Base-by-base conservation (phyloP, 495 filamentous ascomycete species). In the Hyaloscypha hepaticicola region DNA sequence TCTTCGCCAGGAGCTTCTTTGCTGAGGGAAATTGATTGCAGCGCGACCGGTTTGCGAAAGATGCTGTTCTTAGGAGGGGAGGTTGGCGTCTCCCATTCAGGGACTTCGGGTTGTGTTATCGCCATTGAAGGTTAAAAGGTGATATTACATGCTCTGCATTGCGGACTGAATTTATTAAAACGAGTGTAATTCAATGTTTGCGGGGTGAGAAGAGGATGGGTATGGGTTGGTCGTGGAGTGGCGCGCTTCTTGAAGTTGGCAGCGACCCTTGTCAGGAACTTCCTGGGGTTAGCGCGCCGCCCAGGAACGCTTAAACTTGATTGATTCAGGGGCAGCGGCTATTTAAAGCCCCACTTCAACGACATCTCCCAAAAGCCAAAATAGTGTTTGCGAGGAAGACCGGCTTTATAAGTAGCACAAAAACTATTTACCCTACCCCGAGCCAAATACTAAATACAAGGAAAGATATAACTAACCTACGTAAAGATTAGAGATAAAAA, bases 61-160 rank as follows among this genome's bases (percentile, higher is more conserved):
- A 70, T 50, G 60, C 65, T n/a, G 59, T 66, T 73, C 63, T 76
- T 78, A 7, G 77, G 75, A 3, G 75, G 71, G 22, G 72, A 63
- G 25, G 71, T 69, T 22, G 75, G 73, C 3, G 70, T 74, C 60
- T 79, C 76, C 77, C 76, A 79, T 2, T 74, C 75, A 22, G 74
- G 75, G 33, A 75, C 66, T 63, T 77, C 65, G 41, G 71, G 72
- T 26, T 64, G 66, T 51, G 62, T 56, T 5, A 63, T 58, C 57
- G 45, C 59, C 59, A 61, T 61, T 53, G 59, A 31, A 24, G 11
- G n/a, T 48, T n/a, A n/a, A 50, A 26, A 45, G 38, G 38, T 19
- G 38, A 16, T 45, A 45, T 45, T 14, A 16, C 19, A 45, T 45
- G 38, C 38, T 45, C 3, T 45, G 12, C 38, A 45, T 45, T 45